Percentiles rank a stretch among this genome's conserved stretches.
These are phyloP conservation scores for Chenopodium berlandieri DNA, from an alignment of 148 eudicot genomes.

Conservation along the genomic window DNA sequence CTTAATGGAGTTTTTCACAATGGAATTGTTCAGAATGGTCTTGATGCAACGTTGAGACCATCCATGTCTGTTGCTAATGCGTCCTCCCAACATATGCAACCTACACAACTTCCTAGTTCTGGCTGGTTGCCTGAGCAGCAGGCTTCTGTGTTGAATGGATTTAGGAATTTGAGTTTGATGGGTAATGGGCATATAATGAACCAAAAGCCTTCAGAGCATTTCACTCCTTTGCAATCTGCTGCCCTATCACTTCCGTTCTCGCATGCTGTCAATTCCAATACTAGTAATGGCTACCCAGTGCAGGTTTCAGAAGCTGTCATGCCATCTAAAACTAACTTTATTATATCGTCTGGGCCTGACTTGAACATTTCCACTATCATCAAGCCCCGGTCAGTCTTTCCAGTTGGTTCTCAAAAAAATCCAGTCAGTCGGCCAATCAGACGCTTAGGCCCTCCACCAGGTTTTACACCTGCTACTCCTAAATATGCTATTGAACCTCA, in stretches of 20 bases:
- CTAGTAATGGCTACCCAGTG: constrained; percentile 32
- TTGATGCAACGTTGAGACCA: constrained; percentile 26
- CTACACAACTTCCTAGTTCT: constrained; percentile 41
- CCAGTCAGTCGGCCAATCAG: constrained; percentile 84
- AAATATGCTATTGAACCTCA: constrained; percentile 42
- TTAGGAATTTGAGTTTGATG: constrained; percentile 46
- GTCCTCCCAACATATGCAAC: constrained; percentile 35
- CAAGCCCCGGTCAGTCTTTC: constrained; percentile 35
- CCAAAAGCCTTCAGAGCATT: constrained; percentile 33
- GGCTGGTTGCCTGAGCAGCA: constrained; percentile 46
- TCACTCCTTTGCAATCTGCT: constrained; percentile 41
- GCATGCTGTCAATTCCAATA: constrained; percentile 39
- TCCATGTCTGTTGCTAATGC: constrained; percentile 27
- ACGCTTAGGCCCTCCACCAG: constrained; percentile 93
- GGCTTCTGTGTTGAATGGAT: constrained; percentile 47
- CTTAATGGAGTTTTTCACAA: not conserved
- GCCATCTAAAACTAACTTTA: constrained; percentile 39
- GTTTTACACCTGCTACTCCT: constrained; percentile 56
- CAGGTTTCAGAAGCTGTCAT: constrained; percentile 39
- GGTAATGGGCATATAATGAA: constrained; percentile 49
- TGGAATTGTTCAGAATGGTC: constrained; percentile 28
- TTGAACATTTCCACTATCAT: constrained; percentile 30
- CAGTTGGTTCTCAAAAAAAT: constrained; percentile 51
- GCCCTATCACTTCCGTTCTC: constrained; percentile 52
- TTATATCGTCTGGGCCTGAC: constrained; percentile 38